Conservation (phyloP, 495 filamentous ascomycete genomes). For the Annulohypoxylon bovei region DNA sequence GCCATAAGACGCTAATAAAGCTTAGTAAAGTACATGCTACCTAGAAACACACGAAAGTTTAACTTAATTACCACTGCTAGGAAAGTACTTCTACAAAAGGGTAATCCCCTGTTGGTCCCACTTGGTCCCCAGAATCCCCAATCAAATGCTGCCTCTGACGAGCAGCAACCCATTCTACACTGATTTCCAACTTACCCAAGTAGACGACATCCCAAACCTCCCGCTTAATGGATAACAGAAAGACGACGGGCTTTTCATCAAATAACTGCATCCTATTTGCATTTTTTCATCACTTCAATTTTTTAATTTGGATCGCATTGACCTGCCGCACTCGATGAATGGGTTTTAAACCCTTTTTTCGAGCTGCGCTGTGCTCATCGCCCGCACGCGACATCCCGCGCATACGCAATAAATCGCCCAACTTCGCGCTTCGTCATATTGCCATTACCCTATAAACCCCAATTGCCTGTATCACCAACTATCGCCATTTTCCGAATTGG, state of each 20-base stretch:
- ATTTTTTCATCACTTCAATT: slow-evolving; percentile 52
- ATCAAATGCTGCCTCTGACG: slow-evolving; percentile 25
- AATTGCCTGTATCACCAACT: slow-evolving; percentile 13
- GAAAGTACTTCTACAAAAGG: background rate
- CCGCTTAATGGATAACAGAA: slow-evolving; percentile 27
- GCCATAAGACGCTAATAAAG: background rate
- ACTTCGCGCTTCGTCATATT: slow-evolving; percentile 28
- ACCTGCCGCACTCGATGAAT: slow-evolving; percentile 38
- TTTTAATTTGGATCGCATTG: slow-evolving; percentile 53
- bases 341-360: slow-evolving; percentile 47
- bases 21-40: background rate
- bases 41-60: background rate
- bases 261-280: slow-evolving; percentile 28
- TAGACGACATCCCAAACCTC: slow-evolving; percentile 39
- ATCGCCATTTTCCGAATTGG: slow-evolving; percentile 20
- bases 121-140: slow-evolving; percentile 14
- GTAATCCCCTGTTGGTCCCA: slow-evolving; percentile 1
- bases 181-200: slow-evolving; percentile 28
- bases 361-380: slow-evolving; percentile 55
- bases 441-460: background rate
- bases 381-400: slow-evolving; percentile 54
- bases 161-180: slow-evolving; percentile 12
- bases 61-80: background rate
- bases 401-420: slow-evolving; percentile 17
- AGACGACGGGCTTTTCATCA: slow-evolving; percentile 35